These are phyloP conservation scores for Solanum clarkiae DNA, from an alignment of 257 asterid genomes.

Conservation along the genomic window DNA sequence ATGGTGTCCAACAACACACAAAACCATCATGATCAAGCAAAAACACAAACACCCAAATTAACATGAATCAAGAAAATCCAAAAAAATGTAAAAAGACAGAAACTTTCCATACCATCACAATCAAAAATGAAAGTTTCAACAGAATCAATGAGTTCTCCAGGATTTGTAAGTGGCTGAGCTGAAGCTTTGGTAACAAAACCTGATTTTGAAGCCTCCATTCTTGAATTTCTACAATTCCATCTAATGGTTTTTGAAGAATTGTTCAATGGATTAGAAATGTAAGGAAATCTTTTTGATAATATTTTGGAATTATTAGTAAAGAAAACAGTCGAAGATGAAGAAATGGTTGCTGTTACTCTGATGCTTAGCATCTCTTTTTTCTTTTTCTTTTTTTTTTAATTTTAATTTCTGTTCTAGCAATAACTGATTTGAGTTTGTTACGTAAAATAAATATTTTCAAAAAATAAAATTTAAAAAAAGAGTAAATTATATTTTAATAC, in stretches of 20 bases:
- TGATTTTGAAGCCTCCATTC: conserved; percentile 39
- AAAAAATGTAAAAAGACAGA: background rate
- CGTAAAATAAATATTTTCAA: background rate
- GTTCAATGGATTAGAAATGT: conserved; percentile 27
- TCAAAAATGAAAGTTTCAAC: conserved; percentile 96
- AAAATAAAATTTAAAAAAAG: background rate
- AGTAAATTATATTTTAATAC: background rate
- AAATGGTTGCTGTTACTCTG: conserved; percentile 29
- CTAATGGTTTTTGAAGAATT: conserved; percentile 28
- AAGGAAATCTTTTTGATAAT: conserved; percentile 20
- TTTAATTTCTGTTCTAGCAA: background rate
- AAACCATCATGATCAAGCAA: background rate
- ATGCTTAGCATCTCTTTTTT: conserved; percentile 28
- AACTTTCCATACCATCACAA: conserved; percentile 65
- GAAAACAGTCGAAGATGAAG: conserved; percentile 26
- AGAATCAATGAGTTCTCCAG: conserved; percentile 78
- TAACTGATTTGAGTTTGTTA: background rate
- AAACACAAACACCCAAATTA: background rate
- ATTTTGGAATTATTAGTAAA: conserved; percentile 17
- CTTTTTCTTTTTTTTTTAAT: no score
- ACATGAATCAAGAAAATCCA: background rate
- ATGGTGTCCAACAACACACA: background rate
- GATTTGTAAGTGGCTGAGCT: conserved; percentile 63
- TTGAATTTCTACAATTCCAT: conserved; percentile 38
- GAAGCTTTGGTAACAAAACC: conserved; percentile 31